phyloP scores from a whole-genome alignment of 345 rosid species.

The Xanthoceras sorbifolium region DNA sequence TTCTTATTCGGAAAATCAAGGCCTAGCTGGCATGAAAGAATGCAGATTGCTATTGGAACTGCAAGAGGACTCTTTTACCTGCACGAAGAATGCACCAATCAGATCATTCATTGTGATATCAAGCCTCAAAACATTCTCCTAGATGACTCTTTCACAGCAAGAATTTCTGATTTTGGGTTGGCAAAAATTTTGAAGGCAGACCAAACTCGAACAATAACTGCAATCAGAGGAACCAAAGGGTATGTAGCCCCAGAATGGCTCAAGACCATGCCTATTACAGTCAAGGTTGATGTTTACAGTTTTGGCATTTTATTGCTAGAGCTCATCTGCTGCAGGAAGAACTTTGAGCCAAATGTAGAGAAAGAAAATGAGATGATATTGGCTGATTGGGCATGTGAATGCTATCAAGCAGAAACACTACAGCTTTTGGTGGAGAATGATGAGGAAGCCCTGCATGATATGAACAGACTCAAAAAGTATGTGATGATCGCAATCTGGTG shows the following conservation, averaged over 20 bases:
- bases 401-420: slow-evolving; percentile 32
- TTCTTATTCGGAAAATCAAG: background rate
- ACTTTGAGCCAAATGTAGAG: slow-evolving; percentile 10
- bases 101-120: slow-evolving; percentile 16
- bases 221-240: slow-evolving; percentile 44
- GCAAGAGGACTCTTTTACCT: slow-evolving; percentile 7
- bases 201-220: slow-evolving; percentile 34
- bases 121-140: slow-evolving; percentile 27
- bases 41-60: background rate
- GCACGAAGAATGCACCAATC: background rate
- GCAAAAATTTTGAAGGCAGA: slow-evolving; percentile 35
- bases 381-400: slow-evolving; percentile 53
- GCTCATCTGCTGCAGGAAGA: slow-evolving; percentile 40
- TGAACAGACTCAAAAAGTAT: too few relatives aligned
- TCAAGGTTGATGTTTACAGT: slow-evolving; percentile 48
- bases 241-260: slow-evolving; percentile 51
- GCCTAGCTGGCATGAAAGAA: background rate
- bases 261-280: slow-evolving; percentile 41
- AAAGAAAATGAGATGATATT: slow-evolving; percentile 27
- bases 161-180: slow-evolving; percentile 43
- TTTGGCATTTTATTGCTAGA: slow-evolving; percentile 41
- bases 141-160: slow-evolving; percentile 23
- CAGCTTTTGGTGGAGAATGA: slow-evolving; percentile 34
- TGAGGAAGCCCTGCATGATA: slow-evolving; percentile 41
- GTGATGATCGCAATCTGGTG: slow-evolving; percentile 59